Evolutionary conservation across 2,329 filamentous ascomycete genomes (phyloP).

Genomic region (Pyricularia sp.): DNA sequence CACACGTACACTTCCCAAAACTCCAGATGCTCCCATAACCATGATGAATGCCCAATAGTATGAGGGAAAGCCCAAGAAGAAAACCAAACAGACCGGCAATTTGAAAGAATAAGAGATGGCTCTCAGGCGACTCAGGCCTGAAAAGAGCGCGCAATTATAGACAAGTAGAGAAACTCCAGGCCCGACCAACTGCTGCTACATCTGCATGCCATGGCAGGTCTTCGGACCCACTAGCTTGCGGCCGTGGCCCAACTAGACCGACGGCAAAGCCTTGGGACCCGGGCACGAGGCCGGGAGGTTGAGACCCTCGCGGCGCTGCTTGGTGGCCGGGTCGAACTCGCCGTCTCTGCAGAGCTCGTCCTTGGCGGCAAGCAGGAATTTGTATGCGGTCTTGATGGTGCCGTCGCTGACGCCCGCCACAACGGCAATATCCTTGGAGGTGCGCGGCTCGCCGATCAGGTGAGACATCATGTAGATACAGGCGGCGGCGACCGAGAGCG

Average conservation of each 20-base stretch:
- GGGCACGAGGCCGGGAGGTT: background rate
- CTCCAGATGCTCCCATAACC: constrained; percentile 1
- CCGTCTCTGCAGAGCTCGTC: constrained; percentile 43
- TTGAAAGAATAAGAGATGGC: background rate
- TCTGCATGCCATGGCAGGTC: background rate
- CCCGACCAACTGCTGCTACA: background rate
- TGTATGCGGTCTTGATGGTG: constrained; percentile 93
- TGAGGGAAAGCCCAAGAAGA: background rate
- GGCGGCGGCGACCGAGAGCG: constrained; percentile 85
- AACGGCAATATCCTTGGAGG: constrained; percentile 76
- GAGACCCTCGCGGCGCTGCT: background rate
- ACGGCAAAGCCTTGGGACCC: background rate
- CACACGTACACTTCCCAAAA: background rate
- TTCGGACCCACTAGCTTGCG: background rate
- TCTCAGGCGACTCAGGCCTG: background rate
- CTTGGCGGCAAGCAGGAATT: constrained; percentile 67
- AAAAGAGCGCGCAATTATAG: background rate
- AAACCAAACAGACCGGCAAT: background rate
- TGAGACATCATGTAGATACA: constrained; percentile 95
- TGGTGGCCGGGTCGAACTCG: background rate
- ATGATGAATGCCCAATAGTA: background rate
- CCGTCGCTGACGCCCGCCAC: constrained; percentile 91
- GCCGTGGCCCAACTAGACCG: background rate
- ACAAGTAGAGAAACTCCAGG: background rate
- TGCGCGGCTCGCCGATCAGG: constrained; percentile 68